A percentile compares a stretch with the other conserved stretches of the same genome.
phyloP scores from a whole-genome alignment of 257 asterid genomes.

The Eustoma russellianum region DNA sequence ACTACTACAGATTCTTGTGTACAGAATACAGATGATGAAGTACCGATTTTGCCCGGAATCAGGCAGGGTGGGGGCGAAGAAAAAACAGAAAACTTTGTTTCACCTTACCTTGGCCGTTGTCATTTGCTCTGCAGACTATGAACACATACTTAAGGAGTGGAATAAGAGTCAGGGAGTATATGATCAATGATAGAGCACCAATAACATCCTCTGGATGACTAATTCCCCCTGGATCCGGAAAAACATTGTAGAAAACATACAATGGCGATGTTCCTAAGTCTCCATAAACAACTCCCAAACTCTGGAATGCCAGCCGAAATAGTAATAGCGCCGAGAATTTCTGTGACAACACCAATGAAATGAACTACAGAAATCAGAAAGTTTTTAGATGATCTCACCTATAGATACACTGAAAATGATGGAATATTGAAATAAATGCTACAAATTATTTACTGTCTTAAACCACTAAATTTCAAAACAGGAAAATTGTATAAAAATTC shows the following conservation, averaged over 20 bases:
- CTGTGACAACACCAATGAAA: slow-evolving; percentile 37
- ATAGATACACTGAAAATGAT: not conserved
- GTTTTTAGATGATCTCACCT: not conserved
- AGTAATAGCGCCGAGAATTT: slow-evolving; percentile 71
- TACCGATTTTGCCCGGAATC: too few species aligned
- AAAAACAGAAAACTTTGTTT: not conserved
- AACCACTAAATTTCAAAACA: too few species aligned
- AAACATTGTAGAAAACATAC: slow-evolving; percentile 91
- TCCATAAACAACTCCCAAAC: slow-evolving; percentile 95
- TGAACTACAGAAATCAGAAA: slow-evolving; percentile 2
- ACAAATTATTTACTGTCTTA: too few species aligned
- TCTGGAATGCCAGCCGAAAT: slow-evolving; percentile 93
- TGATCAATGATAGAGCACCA: slow-evolving; percentile 92
- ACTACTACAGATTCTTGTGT: too few species aligned
- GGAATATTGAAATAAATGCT: not conserved
- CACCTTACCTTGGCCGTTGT: slow-evolving; percentile 87
- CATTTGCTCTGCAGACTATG: slow-evolving; percentile 95
- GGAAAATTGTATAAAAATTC: too few species aligned
- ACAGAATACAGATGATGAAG: too few species aligned
- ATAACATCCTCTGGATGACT: slow-evolving; percentile 70
- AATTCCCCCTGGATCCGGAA: slow-evolving; percentile 78
- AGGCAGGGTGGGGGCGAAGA: not conserved
- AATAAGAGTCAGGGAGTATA: slow-evolving; percentile 89
- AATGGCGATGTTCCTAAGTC: slow-evolving; percentile 97
- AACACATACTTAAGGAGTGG: slow-evolving; percentile 97